Evolutionary conservation across 768 basidiomycete species (phyloP).

Genomic region (Mycena vitilis): DNA sequence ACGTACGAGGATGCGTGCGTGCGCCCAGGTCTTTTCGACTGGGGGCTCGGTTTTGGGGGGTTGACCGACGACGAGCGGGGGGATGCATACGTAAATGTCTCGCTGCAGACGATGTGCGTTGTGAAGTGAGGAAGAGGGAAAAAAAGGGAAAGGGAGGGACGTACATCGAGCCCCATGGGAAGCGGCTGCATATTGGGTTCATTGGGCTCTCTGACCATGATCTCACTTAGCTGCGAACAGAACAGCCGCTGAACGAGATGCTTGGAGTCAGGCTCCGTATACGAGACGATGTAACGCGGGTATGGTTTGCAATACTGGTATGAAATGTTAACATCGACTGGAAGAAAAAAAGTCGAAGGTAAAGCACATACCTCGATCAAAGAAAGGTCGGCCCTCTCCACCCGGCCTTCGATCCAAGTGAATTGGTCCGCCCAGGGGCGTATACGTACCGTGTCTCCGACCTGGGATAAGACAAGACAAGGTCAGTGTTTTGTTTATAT

Average conservation of each 20-base stretch:
- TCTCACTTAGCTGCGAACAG: constrained; percentile 14
- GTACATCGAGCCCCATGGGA: constrained; percentile 17
- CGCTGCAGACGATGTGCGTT: constrained; percentile 1
- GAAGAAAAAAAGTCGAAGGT: not conserved
- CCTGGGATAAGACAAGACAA: not conserved
- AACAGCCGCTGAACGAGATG: constrained; percentile 15
- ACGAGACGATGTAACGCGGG: constrained; percentile 23
- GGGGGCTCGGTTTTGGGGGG: not conserved
- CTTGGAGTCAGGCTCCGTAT: constrained; percentile 16
- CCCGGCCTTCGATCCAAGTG: constrained; percentile 26
- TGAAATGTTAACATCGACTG: not conserved
- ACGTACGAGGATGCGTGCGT: constrained; percentile 27
- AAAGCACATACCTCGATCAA: constrained; percentile 5
- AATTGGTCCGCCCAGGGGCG: constrained; percentile 19
- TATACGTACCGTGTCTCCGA: constrained; percentile 24
- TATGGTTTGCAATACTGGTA: constrained; percentile 1
- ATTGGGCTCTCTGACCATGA: constrained; percentile 11
- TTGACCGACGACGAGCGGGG: not conserved
- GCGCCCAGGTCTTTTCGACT: constrained; percentile 23
- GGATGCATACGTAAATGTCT: constrained; percentile 27
- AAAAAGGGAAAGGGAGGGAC: not conserved
- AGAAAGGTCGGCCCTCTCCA: constrained; percentile 24
- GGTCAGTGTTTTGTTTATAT: not conserved
- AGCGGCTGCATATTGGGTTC: constrained; percentile 13
- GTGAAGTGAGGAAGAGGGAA: not conserved